Conservation (phyloP, 108 stramenopile genomes). For the Nitzschia sp. region DNA sequence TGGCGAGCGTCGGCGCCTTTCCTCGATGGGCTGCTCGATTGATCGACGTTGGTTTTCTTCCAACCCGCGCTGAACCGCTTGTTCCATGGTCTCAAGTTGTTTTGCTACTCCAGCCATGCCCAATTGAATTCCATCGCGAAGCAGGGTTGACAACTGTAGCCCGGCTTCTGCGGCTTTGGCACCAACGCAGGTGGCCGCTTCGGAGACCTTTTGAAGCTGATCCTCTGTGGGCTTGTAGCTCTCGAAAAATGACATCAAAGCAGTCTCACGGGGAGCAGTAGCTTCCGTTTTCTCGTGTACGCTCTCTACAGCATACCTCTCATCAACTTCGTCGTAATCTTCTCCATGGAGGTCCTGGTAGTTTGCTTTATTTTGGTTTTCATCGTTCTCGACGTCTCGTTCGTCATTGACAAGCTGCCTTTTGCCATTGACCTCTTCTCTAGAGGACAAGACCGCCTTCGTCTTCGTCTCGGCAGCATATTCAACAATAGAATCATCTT, state of each 20-base stretch:
- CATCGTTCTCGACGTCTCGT: background rate
- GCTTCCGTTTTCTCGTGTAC: background rate
- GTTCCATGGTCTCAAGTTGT: conserved; percentile 4
- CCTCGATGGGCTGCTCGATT: background rate
- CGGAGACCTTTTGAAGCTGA: conserved; percentile 1
- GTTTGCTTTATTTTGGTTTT: background rate
- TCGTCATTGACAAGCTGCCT: background rate
- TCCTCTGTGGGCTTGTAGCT: background rate
- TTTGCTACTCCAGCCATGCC: background rate
- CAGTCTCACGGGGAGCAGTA: background rate
- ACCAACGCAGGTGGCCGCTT: background rate
- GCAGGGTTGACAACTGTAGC: background rate
- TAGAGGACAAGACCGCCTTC: no score
- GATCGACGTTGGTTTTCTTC: background rate
- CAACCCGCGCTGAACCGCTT: background rate
- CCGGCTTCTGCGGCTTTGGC: background rate
- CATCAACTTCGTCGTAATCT: background rate
- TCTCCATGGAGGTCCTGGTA: background rate
- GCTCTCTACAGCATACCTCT: no score
- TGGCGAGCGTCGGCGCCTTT: background rate
- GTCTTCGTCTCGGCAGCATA: background rate
- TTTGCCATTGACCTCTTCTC: no score
- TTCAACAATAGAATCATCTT: background rate
- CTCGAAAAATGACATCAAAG: background rate
- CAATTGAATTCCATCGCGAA: background rate